Evolutionary conservation across 805 yeast genomes (phyloP).

Genomic region (Zygosaccharomyces bailii): DNA sequence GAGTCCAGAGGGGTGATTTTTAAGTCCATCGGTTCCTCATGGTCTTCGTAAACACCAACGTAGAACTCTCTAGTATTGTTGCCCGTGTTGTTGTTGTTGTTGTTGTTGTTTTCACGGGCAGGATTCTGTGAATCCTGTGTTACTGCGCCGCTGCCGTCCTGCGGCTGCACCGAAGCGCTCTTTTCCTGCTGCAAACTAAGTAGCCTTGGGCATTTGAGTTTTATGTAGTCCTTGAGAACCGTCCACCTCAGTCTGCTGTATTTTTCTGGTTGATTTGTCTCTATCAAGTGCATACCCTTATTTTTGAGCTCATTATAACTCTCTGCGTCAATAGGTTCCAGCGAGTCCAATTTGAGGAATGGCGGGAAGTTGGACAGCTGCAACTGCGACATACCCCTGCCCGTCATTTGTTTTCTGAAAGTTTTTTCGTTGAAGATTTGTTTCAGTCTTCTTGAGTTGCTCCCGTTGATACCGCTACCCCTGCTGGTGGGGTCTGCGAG

Average conservation of each 20-base stretch:
- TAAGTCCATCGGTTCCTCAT: conserved; percentile 21
- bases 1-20: conserved; percentile 6
- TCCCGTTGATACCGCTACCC: conserved; percentile 8
- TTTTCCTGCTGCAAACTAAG: conserved; percentile 18
- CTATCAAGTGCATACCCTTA: conserved; percentile 11
- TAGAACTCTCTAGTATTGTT: conserved; percentile 36
- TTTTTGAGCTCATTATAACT: conserved; percentile 8
- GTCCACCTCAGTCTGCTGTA: conserved; percentile 38
- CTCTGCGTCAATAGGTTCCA: conserved; percentile 13
- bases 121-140: conserved; percentile 2
- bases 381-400: conserved; percentile 35
- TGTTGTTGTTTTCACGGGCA: neutral
- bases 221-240: conserved; percentile 38
- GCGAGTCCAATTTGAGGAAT: conserved; percentile 28
- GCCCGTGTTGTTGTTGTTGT: conserved; percentile 14
- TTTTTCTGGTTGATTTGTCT: conserved; percentile 27
- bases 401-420: conserved; percentile 36
- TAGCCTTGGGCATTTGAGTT: conserved; percentile 32
- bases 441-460: conserved; percentile 26
- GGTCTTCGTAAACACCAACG: conserved; percentile 36
- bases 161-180: conserved; percentile 3
- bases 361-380: conserved; percentile 35
- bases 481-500: conserved; percentile 2
- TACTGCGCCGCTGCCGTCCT: conserved; percentile 8
- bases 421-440: conserved; percentile 34